A percentile compares a stretch with the other conserved stretches of the same genome.
These are phyloP conservation scores for Suillus decipiens DNA, from an alignment of 768 basidiomycete genomes.

Conservation along the genomic window DNA sequence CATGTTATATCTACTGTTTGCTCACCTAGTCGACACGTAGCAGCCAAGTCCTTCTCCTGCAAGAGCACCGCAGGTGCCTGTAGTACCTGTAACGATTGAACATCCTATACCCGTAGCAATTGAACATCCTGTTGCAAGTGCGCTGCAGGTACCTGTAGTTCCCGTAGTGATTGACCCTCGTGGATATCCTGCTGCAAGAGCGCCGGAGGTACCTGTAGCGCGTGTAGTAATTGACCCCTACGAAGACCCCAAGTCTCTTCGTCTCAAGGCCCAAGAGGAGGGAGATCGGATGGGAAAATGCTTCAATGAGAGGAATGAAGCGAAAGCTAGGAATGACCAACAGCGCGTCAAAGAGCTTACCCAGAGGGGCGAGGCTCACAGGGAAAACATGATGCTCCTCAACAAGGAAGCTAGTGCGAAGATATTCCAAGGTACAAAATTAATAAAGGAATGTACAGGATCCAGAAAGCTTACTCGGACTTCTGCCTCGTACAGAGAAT, in stretches of 20 bases:
- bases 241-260: constrained; percentile 40
- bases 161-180: not conserved
- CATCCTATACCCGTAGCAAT: not conserved
- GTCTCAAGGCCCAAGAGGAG: constrained; percentile 71
- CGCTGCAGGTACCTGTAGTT: not conserved
- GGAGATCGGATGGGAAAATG: constrained; percentile 67
- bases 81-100: not conserved
- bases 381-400: constrained; percentile 66
- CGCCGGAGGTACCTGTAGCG: no score
- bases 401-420: constrained; percentile 79
- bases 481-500: not conserved
- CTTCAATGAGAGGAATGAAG: constrained; percentile 65
- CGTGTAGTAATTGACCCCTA: not conserved
- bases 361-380: constrained; percentile 71
- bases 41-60: not conserved
- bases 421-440: constrained; percentile 70
- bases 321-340: constrained; percentile 23
- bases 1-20: not conserved
- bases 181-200: no score
- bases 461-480: not conserved
- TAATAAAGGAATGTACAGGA: constrained; percentile 18
- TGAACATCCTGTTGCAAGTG: not conserved
- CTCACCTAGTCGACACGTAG: not conserved
- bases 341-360: constrained; percentile 69
- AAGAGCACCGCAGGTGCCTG: not conserved